phyloP scores from a whole-genome alignment of 176 grass and related monocot species.

The Leersia perrieri region DNA sequence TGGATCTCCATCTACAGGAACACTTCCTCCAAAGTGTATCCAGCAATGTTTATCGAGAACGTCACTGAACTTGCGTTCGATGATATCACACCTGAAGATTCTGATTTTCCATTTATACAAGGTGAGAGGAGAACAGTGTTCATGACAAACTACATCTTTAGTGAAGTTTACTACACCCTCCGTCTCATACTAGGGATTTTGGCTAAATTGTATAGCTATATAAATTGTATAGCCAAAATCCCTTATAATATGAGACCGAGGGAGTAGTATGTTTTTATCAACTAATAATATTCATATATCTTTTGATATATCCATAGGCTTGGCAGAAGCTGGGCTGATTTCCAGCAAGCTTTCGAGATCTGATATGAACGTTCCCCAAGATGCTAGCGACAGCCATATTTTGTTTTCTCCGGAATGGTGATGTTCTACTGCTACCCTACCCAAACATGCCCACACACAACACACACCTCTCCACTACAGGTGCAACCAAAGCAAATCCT shows the following conservation, averaged over 20 bases:
- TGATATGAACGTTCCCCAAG: conserved; percentile 34
- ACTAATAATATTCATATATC: conserved; percentile 9
- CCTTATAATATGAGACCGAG: no score
- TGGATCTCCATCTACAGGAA: conserved; percentile 54
- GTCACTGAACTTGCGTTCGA: conserved; percentile 93
- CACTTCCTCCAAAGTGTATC: conserved; percentile 87
- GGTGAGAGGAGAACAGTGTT: conserved; percentile 45
- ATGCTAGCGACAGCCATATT: conserved; percentile 48
- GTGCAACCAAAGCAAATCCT: not conserved
- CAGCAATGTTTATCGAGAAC: conserved; percentile 97
- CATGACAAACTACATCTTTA: conserved; percentile 13
- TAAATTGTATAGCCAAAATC: no score
- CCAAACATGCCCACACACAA: not conserved
- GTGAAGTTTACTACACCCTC: conserved; percentile 16
- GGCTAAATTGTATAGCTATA: no score
- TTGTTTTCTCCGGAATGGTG: conserved; percentile 80
- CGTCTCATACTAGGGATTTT: no score
- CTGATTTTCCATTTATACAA: conserved; percentile 89
- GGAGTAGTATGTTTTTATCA: conserved; percentile 3
- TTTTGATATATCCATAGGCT: conserved; percentile 49
- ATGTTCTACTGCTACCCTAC: not conserved
- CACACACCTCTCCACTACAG: no score
- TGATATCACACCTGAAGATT: conserved; percentile 80
- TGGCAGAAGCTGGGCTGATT: conserved; percentile 92
- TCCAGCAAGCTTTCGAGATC: conserved; percentile 82